Evolutionary conservation across 306 rosid species (phyloP).

Genomic region (Mimosa pudica): DNA sequence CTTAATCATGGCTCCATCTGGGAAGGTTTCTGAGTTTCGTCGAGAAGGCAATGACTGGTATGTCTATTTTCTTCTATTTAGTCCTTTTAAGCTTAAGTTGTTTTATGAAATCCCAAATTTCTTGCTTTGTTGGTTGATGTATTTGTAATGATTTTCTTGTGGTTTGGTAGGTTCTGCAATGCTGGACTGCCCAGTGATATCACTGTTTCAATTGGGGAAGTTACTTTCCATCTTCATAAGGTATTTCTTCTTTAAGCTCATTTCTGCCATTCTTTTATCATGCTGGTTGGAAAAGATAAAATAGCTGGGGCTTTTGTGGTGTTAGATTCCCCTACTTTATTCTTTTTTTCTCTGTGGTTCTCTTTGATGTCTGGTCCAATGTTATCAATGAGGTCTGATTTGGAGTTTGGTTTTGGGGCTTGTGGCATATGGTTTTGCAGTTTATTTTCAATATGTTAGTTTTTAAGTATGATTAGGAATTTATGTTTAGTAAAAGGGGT

Average conservation of each 20-base stretch:
- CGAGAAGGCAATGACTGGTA: conserved; percentile 82
- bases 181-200: conserved; percentile 67
- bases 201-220: conserved; percentile 47
- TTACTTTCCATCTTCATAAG: conserved; percentile 69
- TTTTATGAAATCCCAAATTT: conserved; percentile 9
- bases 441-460: conserved; percentile 17
- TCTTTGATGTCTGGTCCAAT: not conserved
- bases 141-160: not conserved
- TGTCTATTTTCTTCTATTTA: not conserved
- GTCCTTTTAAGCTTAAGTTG: conserved; percentile 4
- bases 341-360: not conserved
- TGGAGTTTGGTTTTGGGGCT: not conserved
- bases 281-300: not conserved
- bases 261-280: not conserved
- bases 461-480: conserved; percentile 10
- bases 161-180: conserved; percentile 54
- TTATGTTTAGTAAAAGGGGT: conserved; percentile 15
- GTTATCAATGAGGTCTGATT: not conserved
- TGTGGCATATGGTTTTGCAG: not conserved
- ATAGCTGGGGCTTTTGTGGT: not conserved
- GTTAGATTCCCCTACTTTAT: not conserved
- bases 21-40: conserved; percentile 75
- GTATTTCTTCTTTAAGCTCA: conserved; percentile 33
- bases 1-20: conserved; percentile 74
- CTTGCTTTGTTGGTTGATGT: not conserved